Base-by-base conservation (phyloP, 495 filamentous ascomycete genomes). In the Aspergillus panamensis region DNA sequence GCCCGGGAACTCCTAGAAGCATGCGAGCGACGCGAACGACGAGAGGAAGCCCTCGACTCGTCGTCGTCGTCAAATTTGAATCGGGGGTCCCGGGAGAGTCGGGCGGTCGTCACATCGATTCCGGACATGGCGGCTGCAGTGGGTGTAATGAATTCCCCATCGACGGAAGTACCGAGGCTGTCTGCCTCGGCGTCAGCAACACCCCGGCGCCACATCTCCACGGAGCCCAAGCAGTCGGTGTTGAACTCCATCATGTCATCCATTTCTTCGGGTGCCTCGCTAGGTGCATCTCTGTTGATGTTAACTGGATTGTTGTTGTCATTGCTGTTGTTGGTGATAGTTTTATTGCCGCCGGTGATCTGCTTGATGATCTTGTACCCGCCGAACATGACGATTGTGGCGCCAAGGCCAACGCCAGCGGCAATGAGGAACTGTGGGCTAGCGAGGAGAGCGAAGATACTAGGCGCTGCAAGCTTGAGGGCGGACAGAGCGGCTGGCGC, bases 351-450 rank as follows among this genome's bases (percentile, higher is more conserved):
- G 35, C 48, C 43, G 39, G 51, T 53, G 68, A 97, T 87, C 64
- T 85, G 85, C 77, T 96, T 95, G 74, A 98, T 85, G 66, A 98
- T 96, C 77, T 94, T 96, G 82, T 89, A 96, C 13, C 94, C 94
- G 40, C 94, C 94, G 52, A 98, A 86, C 74, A 94, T 92, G 62
- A 98, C 87, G 5, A 98, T 84, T 0, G 92, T 97, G 13, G 93
- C 87, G 13, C 92, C 92, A 0, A 95, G 83, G 0, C 88, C 92
- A 21, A 97, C 84, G 17, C 94, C 90, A 14, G 89, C 90, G 19
- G 93, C 89, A 60, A 98, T 96, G 33, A 96, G 78, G 67, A 98
- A 98, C 66, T 98, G 90, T 14, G 94, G 94, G 55, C 84, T 88
- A 14, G 87, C 84, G 2, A 98, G 81, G n/a, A 98, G 77, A 2